Conservation (phyloP, 2,329 filamentous ascomycete species). For the Bipolaris zeicola region DNA sequence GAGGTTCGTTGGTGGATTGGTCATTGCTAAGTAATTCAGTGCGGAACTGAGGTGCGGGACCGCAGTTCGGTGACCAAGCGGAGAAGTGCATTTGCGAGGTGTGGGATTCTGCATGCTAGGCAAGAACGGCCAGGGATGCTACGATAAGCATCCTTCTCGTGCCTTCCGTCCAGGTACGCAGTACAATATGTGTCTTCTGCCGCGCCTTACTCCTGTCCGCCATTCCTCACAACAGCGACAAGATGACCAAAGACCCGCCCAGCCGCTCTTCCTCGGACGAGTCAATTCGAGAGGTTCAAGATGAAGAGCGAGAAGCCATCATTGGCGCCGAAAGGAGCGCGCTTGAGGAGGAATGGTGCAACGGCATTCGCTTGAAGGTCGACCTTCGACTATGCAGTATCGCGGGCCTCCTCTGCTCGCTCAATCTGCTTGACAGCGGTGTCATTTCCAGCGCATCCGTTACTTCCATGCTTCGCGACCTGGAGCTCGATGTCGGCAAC, state of each 20-base stretch:
- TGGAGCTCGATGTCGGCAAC: constrained; percentile 65
- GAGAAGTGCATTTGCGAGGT: constrained; percentile 13
- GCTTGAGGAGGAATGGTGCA: constrained; percentile 47
- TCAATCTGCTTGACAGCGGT: constrained; percentile 72
- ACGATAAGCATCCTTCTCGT: constrained; percentile 22
- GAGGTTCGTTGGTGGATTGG: constrained; percentile 2
- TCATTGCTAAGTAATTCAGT: constrained; percentile 16
- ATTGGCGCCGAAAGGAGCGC: constrained; percentile 11
- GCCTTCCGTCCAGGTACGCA: constrained; percentile 7
- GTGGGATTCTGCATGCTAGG: constrained; percentile 16
- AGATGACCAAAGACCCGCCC: constrained; percentile 23
- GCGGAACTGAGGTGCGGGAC: constrained; percentile 11
- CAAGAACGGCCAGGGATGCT: constrained; percentile 9
- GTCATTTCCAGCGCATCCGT: constrained; percentile 73
- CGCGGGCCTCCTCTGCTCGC: constrained; percentile 70
- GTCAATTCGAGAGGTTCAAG: constrained; percentile 23
- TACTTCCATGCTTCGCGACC: constrained; percentile 68
- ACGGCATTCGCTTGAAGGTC: constrained; percentile 64
- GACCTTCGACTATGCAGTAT: constrained; percentile 73
- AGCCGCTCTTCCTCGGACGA: constrained; percentile 21
- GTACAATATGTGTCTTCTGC: constrained; percentile 9
- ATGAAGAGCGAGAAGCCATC: constrained; percentile 12
- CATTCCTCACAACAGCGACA: constrained; percentile 1
- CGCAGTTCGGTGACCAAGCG: constrained; percentile 9
- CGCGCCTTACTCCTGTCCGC: constrained; percentile 1